phyloP scores from a whole-genome alignment of 176 grass and related monocot genomes.

The Chloris gayana region DNA sequence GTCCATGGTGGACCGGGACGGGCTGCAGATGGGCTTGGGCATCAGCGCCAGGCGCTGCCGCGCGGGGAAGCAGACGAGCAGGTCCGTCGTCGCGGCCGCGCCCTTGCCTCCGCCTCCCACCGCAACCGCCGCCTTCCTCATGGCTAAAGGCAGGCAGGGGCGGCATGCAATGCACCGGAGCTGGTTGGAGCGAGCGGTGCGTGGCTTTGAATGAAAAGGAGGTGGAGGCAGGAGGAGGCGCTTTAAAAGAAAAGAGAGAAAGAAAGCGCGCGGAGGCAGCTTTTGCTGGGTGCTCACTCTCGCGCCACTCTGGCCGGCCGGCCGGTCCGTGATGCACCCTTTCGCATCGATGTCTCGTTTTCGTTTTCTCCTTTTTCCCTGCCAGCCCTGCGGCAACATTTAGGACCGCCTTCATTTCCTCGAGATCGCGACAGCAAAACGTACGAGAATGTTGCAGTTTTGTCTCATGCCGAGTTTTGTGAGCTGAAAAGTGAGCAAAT shows the following conservation, averaged over 20 bases:
- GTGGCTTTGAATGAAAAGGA: slow-evolving; percentile 17
- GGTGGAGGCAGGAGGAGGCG: slow-evolving; percentile 1
- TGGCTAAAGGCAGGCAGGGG: background rate
- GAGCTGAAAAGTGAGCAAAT: background rate
- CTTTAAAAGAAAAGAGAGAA: slow-evolving; percentile 46
- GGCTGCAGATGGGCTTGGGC: slow-evolving; percentile 77
- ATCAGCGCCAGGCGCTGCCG: slow-evolving; percentile 75
- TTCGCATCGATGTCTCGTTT: slow-evolving; percentile 42
- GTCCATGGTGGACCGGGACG: slow-evolving; percentile 57
- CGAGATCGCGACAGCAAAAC: background rate
- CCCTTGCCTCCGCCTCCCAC: slow-evolving; percentile 1
- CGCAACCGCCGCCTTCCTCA: slow-evolving; percentile 33
- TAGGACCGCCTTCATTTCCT: slow-evolving; percentile 11
- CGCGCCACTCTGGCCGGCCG: background rate
- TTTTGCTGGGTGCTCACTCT: slow-evolving; percentile 27
- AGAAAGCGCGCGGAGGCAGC: slow-evolving; percentile 43
- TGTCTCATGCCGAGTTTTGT: slow-evolving; percentile 6
- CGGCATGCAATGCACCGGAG: background rate
- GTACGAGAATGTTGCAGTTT: slow-evolving; percentile 1
- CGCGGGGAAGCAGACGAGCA: slow-evolving; percentile 81
- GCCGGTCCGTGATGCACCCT: background rate
- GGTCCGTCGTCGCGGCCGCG: slow-evolving; percentile 48
- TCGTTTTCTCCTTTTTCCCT: slow-evolving; percentile 37
- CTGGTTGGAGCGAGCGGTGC: background rate
- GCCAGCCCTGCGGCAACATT: background rate